Base-by-base conservation (phyloP, 2,329 filamentous ascomycete genomes). In the Fusarium domesticum region DNA sequence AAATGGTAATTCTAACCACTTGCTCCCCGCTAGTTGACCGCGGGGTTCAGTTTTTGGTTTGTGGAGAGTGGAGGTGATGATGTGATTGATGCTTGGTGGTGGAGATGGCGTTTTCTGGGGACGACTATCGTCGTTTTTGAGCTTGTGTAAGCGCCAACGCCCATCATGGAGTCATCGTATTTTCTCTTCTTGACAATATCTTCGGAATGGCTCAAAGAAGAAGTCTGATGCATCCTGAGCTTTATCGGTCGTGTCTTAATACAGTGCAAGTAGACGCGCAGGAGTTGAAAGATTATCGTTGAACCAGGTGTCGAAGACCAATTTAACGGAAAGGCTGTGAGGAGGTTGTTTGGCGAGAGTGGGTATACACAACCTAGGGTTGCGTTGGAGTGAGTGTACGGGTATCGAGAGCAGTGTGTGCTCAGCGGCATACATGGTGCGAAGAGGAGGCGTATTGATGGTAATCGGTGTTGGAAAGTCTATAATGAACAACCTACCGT, bases 371-470 rank as follows among this genome's bases (percentile, higher is more conserved):
- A 78, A 18, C 81, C 82, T 0, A 69, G 76, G 11, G 76, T 76
- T 1, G 76, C 83, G 3, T 69, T 85, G 2, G 83, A 85, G 63
- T 86, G 83, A 85, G 63, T 86, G 83, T 53, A 86, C 82, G 0
- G 82, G 83, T 0, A 76, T 84, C 0, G 80, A 86, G 64, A 81
- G 73, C 54, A 83, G 79, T 54, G 70, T 85, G 7, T 69, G 73
- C 47, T 82, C 80, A 4, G 81, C 79, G 1, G 73, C 73, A 6
- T 84, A 74, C 48, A 70, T 73, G 7, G 79, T 73, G 5, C 68
- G 80, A 15, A 69, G 79, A 42, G 81, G 81, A 5, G 83, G 83
- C 0, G 71, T 72, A 1, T 67, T 85, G 16, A 78, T 83, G 66
- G 80, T 84, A 1, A 80, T 86, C 48, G 83, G 83, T 0, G 82